Evolutionary conservation across 371 early-diverging fungal species (phyloP).

Genomic region (Lichtheimia corymbifera): DNA sequence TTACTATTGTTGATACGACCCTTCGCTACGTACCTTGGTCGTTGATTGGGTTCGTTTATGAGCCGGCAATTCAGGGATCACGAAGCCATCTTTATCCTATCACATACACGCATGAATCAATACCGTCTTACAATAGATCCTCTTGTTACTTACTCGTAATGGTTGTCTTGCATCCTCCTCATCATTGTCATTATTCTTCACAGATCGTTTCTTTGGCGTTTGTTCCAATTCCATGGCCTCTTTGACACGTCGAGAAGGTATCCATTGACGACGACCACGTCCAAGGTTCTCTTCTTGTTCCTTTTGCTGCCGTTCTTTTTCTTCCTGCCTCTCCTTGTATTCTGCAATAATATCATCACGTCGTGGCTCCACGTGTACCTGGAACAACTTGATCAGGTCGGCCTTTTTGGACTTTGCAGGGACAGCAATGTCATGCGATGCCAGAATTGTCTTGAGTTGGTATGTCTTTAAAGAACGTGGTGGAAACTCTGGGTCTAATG

Average conservation of each 20-base stretch:
- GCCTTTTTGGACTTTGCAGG: neutral
- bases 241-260: neutral
- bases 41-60: too few relatives aligned
- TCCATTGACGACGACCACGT: slow-evolving; percentile 2
- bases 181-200: neutral
- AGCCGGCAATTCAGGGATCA: too few relatives aligned
- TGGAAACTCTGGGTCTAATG: slow-evolving; percentile 13
- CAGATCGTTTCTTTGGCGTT: neutral
- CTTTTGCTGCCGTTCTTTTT: slow-evolving; percentile 2
- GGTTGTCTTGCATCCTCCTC: too few relatives aligned
- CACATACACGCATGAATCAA: too few relatives aligned
- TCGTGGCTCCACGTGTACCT: slow-evolving; percentile 5
- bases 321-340: slow-evolving; percentile 9
- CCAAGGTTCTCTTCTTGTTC: neutral
- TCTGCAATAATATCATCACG: slow-evolving; percentile 5
- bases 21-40: too few relatives aligned
- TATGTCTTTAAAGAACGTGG: slow-evolving; percentile 14
- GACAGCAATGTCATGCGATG: slow-evolving; percentile 1
- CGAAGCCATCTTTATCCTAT: too few relatives aligned
- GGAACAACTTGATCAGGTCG: slow-evolving; percentile 13
- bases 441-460: slow-evolving; percentile 19
- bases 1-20: too few relatives aligned
- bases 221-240: neutral
- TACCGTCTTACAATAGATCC: too few relatives aligned
- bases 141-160: too few relatives aligned